A percentile compares a stretch with the other conserved stretches of the same genome.
Conservation (phyloP, 2,329 filamentous ascomycete species). For the Stemphylium lycopersici region DNA sequence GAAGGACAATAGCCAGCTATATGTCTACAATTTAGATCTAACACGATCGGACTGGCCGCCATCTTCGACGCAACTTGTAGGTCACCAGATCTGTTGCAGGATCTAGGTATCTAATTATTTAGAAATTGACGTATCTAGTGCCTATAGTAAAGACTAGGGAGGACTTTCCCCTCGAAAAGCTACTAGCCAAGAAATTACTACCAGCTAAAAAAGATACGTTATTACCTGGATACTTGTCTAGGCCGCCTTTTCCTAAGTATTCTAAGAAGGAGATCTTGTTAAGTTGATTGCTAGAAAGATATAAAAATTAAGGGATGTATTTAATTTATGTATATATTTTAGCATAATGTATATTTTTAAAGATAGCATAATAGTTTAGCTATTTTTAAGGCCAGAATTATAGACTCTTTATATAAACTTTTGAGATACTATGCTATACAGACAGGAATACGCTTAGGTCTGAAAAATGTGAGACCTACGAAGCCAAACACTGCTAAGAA, state of each 20-base stretch:
- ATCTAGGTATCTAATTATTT: background rate
- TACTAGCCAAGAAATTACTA: background rate
- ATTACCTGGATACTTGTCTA: conserved; percentile 16
- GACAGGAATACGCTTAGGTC: background rate
- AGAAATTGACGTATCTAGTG: conserved; percentile 8
- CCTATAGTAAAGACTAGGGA: conserved; percentile 17
- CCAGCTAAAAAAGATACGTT: conserved; percentile 4
- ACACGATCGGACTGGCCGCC: conserved; percentile 14
- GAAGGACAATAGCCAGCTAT: conserved; percentile 21
- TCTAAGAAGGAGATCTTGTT: conserved; percentile 17
- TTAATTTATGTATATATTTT: background rate
- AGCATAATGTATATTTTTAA: background rate
- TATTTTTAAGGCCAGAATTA: background rate
- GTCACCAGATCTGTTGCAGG: background rate
- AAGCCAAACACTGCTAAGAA: background rate
- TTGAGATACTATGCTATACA: background rate
- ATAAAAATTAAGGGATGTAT: background rate
- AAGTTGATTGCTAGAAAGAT: conserved; percentile 7
- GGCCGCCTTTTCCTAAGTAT: conserved; percentile 18
- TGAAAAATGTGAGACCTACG: background rate
- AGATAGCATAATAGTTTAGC: background rate
- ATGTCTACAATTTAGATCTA: conserved; percentile 21
- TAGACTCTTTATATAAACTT: conserved; percentile 1
- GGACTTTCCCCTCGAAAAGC: background rate
- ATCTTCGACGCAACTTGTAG: conserved; percentile 9